Conservation (phyloP, 2,329 filamentous ascomycete genomes). For the Aspergillus sp. region DNA sequence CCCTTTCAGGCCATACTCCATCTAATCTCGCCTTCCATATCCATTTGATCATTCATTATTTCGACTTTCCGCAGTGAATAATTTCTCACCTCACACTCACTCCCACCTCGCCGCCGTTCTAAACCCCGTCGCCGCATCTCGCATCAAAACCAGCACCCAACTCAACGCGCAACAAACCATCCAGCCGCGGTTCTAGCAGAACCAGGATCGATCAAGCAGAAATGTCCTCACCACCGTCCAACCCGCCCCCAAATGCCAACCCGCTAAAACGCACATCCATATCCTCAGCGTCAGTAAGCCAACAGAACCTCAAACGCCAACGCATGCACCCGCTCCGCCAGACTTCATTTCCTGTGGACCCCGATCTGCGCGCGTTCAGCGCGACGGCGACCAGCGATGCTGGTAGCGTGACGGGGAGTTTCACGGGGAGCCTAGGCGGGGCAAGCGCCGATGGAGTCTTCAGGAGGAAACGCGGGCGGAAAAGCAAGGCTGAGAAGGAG, state of each 20-base stretch:
- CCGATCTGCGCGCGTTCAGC: conserved; percentile 29
- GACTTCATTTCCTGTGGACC: conserved; percentile 45
- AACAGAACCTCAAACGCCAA: conserved; percentile 32
- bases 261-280: conserved; percentile 44
- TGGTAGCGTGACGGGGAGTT: conserved; percentile 43
- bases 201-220: not conserved
- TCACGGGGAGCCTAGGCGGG: conserved; percentile 42
- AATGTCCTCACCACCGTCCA: conserved; percentile 41
- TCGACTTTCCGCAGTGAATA: not conserved
- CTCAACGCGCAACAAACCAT: not conserved
- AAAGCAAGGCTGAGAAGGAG: conserved; percentile 40
- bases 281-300: conserved; percentile 32
- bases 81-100: not conserved
- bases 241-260: conserved; percentile 21
- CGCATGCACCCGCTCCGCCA: conserved; percentile 50
- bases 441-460: conserved; percentile 37
- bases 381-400: conserved; percentile 34
- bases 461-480: conserved; percentile 38
- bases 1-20: not conserved
- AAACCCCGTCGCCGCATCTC: not conserved
- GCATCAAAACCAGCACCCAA: not conserved
- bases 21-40: not conserved
- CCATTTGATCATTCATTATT: not conserved
- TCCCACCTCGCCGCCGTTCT: not conserved
- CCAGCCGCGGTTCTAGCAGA: not conserved